These are phyloP conservation scores for Saposhnikovia divaricata DNA, from an alignment of 129 eudicot genomes.

Conservation along the genomic window DNA sequence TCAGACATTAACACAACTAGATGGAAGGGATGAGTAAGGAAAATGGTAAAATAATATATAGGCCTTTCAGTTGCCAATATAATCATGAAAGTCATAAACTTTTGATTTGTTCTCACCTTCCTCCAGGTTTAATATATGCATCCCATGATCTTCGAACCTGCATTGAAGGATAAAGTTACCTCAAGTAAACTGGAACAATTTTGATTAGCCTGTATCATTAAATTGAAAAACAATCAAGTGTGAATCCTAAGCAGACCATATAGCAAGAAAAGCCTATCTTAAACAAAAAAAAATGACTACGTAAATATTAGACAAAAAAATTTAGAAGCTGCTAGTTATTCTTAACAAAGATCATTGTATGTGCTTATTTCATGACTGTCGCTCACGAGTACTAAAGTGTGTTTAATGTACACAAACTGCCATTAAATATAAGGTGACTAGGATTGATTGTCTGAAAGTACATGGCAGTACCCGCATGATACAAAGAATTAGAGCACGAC, in stretches of 20 bases:
- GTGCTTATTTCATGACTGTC: background rate
- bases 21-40: background rate
- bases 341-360: background rate
- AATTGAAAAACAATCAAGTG: background rate
- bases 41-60: background rate
- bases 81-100: background rate
- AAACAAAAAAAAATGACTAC: background rate
- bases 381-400: background rate
- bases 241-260: background rate
- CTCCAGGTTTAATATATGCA: conserved; percentile 84
- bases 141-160: conserved; percentile 98
- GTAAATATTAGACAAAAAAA: background rate
- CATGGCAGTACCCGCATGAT: background rate
- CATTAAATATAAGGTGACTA: background rate
- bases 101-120: conserved; percentile 48
- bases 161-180: conserved; percentile 11
- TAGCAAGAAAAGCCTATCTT: background rate
- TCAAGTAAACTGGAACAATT: conserved; percentile 5
- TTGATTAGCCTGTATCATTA: background rate
- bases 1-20: background rate
- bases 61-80: background rate
- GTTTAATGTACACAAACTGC: background rate
- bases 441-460: background rate
- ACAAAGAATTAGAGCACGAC: background rate
- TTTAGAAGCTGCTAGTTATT: background rate